These are phyloP conservation scores for Cymbopogon flexuosus DNA, from an alignment of 202 grass and related monocot species.

Conservation along the genomic window DNA sequence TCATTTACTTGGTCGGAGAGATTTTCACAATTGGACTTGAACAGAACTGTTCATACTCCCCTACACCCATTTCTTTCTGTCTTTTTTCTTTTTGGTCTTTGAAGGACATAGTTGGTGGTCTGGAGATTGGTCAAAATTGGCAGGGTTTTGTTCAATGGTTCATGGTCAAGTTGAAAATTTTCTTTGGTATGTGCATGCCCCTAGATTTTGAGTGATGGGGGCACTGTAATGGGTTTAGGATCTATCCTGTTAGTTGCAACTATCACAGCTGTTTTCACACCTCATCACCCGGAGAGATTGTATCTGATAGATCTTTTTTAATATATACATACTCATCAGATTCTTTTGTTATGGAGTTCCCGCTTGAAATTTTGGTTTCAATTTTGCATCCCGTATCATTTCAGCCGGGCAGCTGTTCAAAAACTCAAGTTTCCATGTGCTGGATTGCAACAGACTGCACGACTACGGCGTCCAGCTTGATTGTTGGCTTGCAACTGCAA, in stretches of 20 bases:
- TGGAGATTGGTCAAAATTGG: slow-evolving; percentile 25
- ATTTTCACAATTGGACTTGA: slow-evolving; percentile 20
- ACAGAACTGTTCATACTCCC: slow-evolving; percentile 18
- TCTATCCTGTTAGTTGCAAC: not conserved
- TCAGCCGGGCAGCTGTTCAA: not conserved
- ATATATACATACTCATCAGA: not conserved
- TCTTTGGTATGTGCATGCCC: slow-evolving; percentile 22
- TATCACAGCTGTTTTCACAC: not conserved
- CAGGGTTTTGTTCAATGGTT: slow-evolving; percentile 9
- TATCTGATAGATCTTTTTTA: not conserved
- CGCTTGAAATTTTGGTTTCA: not conserved
- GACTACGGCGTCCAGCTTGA: not conserved
- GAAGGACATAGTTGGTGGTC: slow-evolving; percentile 20
- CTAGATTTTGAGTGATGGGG: slow-evolving; percentile 57
- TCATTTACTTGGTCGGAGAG: slow-evolving; percentile 20
- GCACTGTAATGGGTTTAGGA: slow-evolving; percentile 15
- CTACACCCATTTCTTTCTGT: no score
- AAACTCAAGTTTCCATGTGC: not conserved
- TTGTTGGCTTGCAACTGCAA: slow-evolving; percentile 7
- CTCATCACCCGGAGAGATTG: not conserved
- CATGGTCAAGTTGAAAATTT: not conserved
- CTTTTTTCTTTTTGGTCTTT: not conserved
- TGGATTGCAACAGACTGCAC: not conserved
- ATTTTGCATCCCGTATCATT: no score
- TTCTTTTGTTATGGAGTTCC: not conserved